phyloP scores from a whole-genome alignment of 441 rosid species.

The Pelargonium fulgidum region DNA sequence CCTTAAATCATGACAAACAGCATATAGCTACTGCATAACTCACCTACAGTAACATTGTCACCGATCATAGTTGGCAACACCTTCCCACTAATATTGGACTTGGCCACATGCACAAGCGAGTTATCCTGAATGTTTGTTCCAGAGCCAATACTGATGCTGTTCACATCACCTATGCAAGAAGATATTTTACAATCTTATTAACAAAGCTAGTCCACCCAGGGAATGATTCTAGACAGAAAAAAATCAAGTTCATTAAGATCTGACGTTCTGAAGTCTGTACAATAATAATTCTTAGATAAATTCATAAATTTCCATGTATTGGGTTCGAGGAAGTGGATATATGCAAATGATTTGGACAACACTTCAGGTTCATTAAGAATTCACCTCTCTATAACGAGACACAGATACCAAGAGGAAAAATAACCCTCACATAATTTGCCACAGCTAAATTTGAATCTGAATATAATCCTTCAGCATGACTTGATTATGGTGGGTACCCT shows the following conservation, averaged over 20 bases:
- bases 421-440: not conserved
- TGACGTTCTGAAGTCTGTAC: not conserved
- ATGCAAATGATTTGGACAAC: too few relatives aligned
- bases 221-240: not conserved
- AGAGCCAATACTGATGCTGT: conserved; percentile 69
- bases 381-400: not conserved
- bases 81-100: conserved; percentile 88
- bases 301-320: not conserved
- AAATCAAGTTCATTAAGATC: not conserved
- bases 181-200: conserved; percentile 1
- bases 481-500: not conserved
- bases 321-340: not conserved
- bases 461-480: not conserved
- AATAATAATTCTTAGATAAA: not conserved
- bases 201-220: not conserved
- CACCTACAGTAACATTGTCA: conserved; percentile 86
- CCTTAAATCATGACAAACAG: too few relatives aligned
- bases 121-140: conserved; percentile 95
- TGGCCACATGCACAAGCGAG: conserved; percentile 83
- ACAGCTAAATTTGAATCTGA: not conserved
- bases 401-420: not conserved
- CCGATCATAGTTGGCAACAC: conserved; percentile 77
- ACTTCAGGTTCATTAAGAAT: not conserved
- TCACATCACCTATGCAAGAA: conserved; percentile 62
- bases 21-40: conserved; percentile 18